Conservation (phyloP, 1,284 basidiomycete genomes). For the Tilletiopsis washingtonensis region DNA sequence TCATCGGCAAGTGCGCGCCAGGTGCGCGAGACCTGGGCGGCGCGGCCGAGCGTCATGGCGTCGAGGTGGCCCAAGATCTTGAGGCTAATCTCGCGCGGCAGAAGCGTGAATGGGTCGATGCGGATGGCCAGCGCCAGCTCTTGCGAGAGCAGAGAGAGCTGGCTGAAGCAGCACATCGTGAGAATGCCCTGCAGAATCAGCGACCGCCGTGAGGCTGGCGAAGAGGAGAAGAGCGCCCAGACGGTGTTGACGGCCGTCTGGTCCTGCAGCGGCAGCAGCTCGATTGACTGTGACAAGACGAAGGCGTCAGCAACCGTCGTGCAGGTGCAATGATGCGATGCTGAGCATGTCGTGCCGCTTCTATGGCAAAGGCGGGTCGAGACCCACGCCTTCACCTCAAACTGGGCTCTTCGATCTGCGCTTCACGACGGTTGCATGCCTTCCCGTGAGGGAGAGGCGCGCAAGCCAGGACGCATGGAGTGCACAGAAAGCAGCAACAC, state of each 20-base stretch:
- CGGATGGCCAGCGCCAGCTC: constrained; percentile 84
- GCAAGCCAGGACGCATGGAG: too few species aligned
- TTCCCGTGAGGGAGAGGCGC: too few species aligned
- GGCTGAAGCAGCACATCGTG: constrained; percentile 99
- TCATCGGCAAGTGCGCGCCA: constrained; percentile 92
- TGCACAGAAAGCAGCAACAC: too few species aligned
- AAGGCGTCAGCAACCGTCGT: constrained; percentile 6
- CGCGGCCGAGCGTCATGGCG: constrained; percentile 86
- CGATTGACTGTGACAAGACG: constrained; percentile 63
- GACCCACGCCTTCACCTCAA: constrained; percentile 32
- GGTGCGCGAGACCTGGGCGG: constrained; percentile 79
- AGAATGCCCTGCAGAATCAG: constrained; percentile 93
- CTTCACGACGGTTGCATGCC: too few species aligned
- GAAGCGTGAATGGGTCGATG: constrained; percentile 76
- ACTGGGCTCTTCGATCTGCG: constrained; percentile 35
- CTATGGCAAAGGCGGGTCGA: constrained; percentile 32
- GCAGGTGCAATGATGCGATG: too few species aligned
- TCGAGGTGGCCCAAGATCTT: constrained; percentile 87
- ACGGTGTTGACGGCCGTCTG: constrained; percentile 82
- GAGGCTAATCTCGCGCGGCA: constrained; percentile 84
- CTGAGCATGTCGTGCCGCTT: constrained; percentile 24
- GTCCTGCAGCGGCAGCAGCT: constrained; percentile 79
- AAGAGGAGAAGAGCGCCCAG: constrained; percentile 95
- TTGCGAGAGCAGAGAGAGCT: constrained; percentile 91
- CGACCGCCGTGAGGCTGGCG: constrained; percentile 77